Evolutionary conservation across 805 yeast genomes (phyloP), one percentile per base, ranked within the genome.

Genomic region (Metschnikowia matae): DNA sequence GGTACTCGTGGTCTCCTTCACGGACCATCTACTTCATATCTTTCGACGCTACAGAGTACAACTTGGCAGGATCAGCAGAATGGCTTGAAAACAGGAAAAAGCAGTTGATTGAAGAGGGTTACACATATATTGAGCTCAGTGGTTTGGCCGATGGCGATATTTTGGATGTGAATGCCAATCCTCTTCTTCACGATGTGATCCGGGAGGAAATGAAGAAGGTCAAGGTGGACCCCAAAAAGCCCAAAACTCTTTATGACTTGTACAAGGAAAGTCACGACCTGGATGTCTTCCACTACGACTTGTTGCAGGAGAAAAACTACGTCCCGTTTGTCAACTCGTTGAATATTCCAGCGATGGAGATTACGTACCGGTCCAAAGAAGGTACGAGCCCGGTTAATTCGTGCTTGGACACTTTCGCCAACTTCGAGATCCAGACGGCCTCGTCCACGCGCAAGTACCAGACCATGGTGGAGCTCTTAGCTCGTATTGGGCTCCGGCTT

Each of bases 31-130:
- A 85, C 61, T 90, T 91, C 68, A 81, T 82, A 0, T 87, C 96
- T 0, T 89, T 87, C 71, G 96, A 91, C 59, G 97, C 87, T 1
- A 71, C 86, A 0, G 82, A 84, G 53, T 89, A 85, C 60, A 90
- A 90, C 62, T 70, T 77, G 56, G 96, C 94, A 0, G 98, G 98
- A 0, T 76, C 88, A n/a, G 77, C 90, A 0, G 92, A 86, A 60
- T 83, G 91, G 78, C 74, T 84, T 6, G 87, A 85, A 57, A 69
- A 74, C 35, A 77, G 78, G 50, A 64, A 70, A n/a, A 76, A 78
- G 21, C 76, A 74, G 37, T 68, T 89, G 26, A 70, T 74, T 48
- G 75, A 79, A 43, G 84, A 85, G 55, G 85, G 86, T 0, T 83
- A 80, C 59, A 75, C 88, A 0, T 85, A 87, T 56, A 76, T 91